Percentiles rank a stretch among this genome's conserved stretches.
phyloP scores from a whole-genome alignment of 2,329 filamentous ascomycete species.

The Hypoxylon rubiginosum region DNA sequence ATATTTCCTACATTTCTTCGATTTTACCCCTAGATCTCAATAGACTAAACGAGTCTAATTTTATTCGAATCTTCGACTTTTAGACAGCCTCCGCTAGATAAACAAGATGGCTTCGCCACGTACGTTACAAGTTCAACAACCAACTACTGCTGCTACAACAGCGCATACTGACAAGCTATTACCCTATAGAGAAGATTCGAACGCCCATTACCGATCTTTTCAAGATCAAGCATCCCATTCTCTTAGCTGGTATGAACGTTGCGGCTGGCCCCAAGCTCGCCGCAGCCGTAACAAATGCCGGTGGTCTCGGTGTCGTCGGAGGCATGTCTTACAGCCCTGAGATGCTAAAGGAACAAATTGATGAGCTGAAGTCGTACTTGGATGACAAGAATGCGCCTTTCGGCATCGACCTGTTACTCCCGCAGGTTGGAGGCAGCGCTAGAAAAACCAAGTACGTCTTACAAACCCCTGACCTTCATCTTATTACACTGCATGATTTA shows the following conservation, averaged over 20 bases:
- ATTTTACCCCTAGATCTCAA: not conserved
- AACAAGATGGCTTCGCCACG: constrained; percentile 53
- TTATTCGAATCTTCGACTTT: not conserved
- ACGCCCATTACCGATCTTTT: constrained; percentile 95
- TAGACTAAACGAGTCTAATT: not conserved
- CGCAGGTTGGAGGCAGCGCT: constrained; percentile 93
- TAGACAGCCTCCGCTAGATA: constrained; percentile 8
- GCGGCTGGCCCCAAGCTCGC: constrained; percentile 96
- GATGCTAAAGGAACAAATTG: constrained; percentile 95
- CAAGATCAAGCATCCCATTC: constrained; percentile 95
- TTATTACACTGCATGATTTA: not conserved
- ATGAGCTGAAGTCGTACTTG: constrained; percentile 90
- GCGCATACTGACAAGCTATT: constrained; percentile 42
- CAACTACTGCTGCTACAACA: not conserved
- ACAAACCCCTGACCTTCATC: constrained; percentile 23
- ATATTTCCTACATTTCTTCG: constrained; percentile 1
- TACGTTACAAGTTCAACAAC: constrained; percentile 38
- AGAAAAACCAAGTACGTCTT: constrained; percentile 85
- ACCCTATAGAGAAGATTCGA: constrained; percentile 80
- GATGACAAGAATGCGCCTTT: constrained; percentile 94
- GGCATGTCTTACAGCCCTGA: constrained; percentile 96
- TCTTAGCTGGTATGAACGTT: constrained; percentile 99
- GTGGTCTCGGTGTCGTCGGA: constrained; percentile 95
- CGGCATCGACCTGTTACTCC: constrained; percentile 92
- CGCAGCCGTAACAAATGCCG: constrained; percentile 96